Evolutionary conservation across 2,329 filamentous ascomycete genomes (phyloP).

Genomic region (Coleophoma eucalyptorum): DNA sequence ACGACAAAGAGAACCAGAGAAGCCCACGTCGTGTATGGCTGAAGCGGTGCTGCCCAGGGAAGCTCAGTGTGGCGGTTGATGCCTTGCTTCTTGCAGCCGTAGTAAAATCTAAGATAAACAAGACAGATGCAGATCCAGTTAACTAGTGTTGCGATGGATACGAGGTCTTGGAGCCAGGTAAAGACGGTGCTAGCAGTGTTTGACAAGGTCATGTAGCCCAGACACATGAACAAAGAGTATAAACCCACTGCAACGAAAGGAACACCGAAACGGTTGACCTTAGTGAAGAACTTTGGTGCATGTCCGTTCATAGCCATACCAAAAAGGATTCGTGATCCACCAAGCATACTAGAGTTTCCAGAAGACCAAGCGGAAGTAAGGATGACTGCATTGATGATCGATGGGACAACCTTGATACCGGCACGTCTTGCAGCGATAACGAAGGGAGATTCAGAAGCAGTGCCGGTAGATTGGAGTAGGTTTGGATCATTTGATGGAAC

Average conservation of each 20-base stretch:
- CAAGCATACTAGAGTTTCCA: slow-evolving; percentile 56
- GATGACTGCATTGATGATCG: slow-evolving; percentile 71
- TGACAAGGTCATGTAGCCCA: slow-evolving; percentile 55
- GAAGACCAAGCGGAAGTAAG: slow-evolving; percentile 67
- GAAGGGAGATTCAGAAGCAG: slow-evolving; percentile 52
- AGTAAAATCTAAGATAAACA: slow-evolving; percentile 55
- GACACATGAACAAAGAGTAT: slow-evolving; percentile 49
- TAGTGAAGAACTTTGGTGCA: slow-evolving; percentile 50
- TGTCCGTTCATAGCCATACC: slow-evolving; percentile 55
- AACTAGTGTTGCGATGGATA: slow-evolving; percentile 29
- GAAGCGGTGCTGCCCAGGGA: slow-evolving; percentile 47
- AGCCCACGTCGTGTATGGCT: slow-evolving; percentile 54
- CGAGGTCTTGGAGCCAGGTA: slow-evolving; percentile 58
- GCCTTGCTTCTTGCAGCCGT: slow-evolving; percentile 48
- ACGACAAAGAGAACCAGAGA: slow-evolving; percentile 47
- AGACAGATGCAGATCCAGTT: slow-evolving; percentile 41
- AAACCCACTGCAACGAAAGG: slow-evolving; percentile 55
- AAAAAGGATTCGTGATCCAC: slow-evolving; percentile 54
- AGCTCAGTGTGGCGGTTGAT: slow-evolving; percentile 33
- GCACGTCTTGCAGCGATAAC: slow-evolving; percentile 68
- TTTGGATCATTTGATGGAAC: slow-evolving; percentile 44
- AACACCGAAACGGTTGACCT: slow-evolving; percentile 45
- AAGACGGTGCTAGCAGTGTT: slow-evolving; percentile 57
- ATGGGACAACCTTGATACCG: slow-evolving; percentile 61
- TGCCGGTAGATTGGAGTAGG: slow-evolving; percentile 44